Conservation (phyloP, 179 eudicot genomes). For the Amaranthus tricolor region DNA sequence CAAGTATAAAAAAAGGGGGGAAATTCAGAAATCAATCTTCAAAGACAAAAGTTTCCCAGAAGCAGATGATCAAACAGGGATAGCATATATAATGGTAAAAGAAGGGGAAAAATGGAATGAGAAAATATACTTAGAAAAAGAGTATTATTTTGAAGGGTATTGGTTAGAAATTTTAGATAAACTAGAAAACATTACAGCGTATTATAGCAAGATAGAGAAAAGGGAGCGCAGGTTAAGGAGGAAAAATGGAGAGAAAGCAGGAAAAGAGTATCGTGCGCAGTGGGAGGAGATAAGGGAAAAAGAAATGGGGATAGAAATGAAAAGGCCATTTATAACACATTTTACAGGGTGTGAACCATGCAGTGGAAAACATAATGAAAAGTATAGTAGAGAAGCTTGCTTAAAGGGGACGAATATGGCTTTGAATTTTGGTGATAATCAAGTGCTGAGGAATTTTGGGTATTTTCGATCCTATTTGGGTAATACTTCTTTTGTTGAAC, state of each 20-base stretch:
- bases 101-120: slow-evolving; percentile 37
- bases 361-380: slow-evolving; percentile 54
- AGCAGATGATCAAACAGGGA: slow-evolving; percentile 52
- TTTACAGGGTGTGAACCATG: slow-evolving; percentile 84
- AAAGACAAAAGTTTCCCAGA: slow-evolving; percentile 42
- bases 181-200: slow-evolving; percentile 20
- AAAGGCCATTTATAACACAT: slow-evolving; percentile 52
- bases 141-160: slow-evolving; percentile 40
- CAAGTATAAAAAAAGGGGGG: slow-evolving; percentile 42
- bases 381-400: slow-evolving; percentile 42
- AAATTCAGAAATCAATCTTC: slow-evolving; percentile 22
- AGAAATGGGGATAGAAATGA: slow-evolving; percentile 4
- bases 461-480: slow-evolving; percentile 41
- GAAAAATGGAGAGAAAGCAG: slow-evolving; percentile 38
- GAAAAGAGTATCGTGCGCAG: slow-evolving; percentile 23
- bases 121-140: slow-evolving; percentile 37
- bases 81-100: slow-evolving; percentile 34
- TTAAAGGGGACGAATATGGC: slow-evolving; percentile 54
- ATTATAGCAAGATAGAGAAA: slow-evolving; percentile 24
- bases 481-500: slow-evolving; percentile 35
- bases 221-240: slow-evolving; percentile 28
- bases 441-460: slow-evolving; percentile 60
- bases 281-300: slow-evolving; percentile 25
- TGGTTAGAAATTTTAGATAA: slow-evolving; percentile 38
- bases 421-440: slow-evolving; percentile 76